Evolutionary conservation across 352 stramenopile genomes (phyloP).

Genomic region (Globisporangium rhizosaccharum): DNA sequence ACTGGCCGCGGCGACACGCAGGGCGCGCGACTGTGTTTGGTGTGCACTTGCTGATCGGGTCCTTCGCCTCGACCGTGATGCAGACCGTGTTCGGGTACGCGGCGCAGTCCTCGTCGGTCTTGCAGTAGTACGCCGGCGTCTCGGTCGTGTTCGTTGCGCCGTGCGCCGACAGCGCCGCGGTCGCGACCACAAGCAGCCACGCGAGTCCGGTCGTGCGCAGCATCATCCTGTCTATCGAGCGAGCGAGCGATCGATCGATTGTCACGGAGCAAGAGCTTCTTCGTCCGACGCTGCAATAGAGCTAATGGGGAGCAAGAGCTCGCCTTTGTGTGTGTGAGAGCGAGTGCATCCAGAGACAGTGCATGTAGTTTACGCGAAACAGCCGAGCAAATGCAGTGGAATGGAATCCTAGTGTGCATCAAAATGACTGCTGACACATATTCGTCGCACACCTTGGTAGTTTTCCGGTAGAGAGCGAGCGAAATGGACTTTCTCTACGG

Average conservation of each 20-base stretch:
- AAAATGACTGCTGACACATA: too few relatives aligned
- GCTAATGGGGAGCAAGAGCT: not conserved
- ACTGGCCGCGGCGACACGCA: slow-evolving; percentile 54
- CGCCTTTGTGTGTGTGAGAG: too few relatives aligned
- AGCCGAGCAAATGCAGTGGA: too few relatives aligned
- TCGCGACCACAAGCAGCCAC: slow-evolving; percentile 12
- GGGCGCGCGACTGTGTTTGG: slow-evolving; percentile 68
- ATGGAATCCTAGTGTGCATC: too few relatives aligned
- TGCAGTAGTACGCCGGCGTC: slow-evolving; percentile 43
- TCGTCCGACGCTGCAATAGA: too few relatives aligned
- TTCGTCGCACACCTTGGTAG: too few relatives aligned
- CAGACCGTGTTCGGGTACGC: slow-evolving; percentile 64
- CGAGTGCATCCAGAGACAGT: too few relatives aligned
- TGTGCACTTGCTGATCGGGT: slow-evolving; percentile 74
- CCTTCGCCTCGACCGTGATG: slow-evolving; percentile 73
- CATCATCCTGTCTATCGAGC: not conserved
- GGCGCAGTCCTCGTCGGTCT: slow-evolving; percentile 64
- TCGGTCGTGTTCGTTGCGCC: slow-evolving; percentile 6
- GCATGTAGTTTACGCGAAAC: too few relatives aligned
- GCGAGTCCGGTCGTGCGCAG: slow-evolving; percentile 10
- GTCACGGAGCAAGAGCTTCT: not conserved
- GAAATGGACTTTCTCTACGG: too few relatives aligned
- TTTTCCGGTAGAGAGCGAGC: too few relatives aligned
- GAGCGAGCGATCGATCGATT: not conserved
- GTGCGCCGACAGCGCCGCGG: slow-evolving; percentile 7